Evolutionary conservation across 176 grass and related monocot species (phyloP).

Genomic region (Hordeum vulgare): MorexV3_pseudomolecules_assembly NC_058523.1:20335723-20336222

Average conservation of each 20-base stretch:
- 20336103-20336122: neutral
- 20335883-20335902: no score
- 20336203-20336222: neutral
- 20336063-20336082: neutral
- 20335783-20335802: neutral
- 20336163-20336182: neutral
- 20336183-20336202: neutral
- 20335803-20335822: neutral
- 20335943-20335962: neutral
- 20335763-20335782: neutral
- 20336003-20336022: neutral
- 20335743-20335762: neutral
- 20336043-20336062: neutral
- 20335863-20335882: no score
- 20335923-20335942: no score
- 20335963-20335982: no score
- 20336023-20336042: neutral
- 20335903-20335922: no score
- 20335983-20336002: neutral
- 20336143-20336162: neutral
- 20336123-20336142: neutral
- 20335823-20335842: neutral
- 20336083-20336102: neutral
- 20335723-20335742: neutral
- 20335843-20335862: no score